A percentile compares a stretch with the other conserved stretches of the same genome.
Evolutionary conservation across 257 asterid genomes (phyloP).

Genomic region (Jacaranda mimosifolia): DNA sequence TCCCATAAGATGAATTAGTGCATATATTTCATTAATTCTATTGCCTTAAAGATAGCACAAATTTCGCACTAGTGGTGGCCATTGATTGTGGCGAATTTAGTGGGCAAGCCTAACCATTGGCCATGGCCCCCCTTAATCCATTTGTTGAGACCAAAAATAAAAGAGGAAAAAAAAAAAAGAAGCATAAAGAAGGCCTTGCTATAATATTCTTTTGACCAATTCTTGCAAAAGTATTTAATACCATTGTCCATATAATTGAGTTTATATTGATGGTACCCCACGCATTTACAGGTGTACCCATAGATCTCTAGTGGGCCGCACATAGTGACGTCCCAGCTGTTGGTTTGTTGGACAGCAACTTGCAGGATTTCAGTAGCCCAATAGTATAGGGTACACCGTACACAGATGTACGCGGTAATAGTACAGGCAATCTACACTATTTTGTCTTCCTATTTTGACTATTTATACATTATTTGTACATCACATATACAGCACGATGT

Average conservation of each 20-base stretch:
- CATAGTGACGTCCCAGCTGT: conserved; percentile 6
- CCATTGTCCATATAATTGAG: background rate
- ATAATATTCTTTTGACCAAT: conserved; percentile 21
- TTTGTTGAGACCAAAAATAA: conserved; percentile 1
- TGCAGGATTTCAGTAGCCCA: background rate
- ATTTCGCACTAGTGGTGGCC: background rate
- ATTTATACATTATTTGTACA: too few species aligned
- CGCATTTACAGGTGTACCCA: conserved; percentile 17
- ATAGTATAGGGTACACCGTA: background rate
- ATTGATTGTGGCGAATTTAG: conserved; percentile 35
- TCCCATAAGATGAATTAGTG: too few species aligned
- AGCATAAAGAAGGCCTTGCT: background rate
- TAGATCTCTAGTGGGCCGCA: conserved; percentile 21
- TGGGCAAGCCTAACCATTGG: conserved; percentile 8
- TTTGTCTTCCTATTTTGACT: background rate
- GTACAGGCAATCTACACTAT: background rate
- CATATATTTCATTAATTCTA: too few species aligned
- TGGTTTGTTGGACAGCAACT: conserved; percentile 14
- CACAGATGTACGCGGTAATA: conserved; percentile 23
- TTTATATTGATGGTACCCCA: background rate
- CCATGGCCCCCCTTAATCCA: too few species aligned
- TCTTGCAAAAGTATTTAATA: background rate
- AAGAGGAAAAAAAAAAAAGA: background rate
- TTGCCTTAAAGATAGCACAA: background rate
- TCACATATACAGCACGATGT: too few species aligned